Conservation (phyloP, 2,329 filamentous ascomycete genomes). For the Dactylonectria macrodidyma region DNA sequence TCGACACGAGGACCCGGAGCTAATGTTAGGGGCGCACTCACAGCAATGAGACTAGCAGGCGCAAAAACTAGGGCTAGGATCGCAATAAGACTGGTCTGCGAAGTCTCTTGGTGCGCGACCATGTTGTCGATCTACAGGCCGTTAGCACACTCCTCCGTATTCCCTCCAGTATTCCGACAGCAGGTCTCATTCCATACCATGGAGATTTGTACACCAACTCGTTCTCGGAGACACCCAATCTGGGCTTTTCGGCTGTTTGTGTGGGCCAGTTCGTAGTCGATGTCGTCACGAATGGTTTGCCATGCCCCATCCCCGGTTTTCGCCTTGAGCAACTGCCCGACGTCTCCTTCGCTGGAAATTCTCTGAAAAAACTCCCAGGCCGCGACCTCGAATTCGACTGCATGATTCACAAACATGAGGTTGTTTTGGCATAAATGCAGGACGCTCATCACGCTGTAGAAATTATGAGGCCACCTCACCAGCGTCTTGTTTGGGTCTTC, state of each 20-base stretch:
- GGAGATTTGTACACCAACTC: background rate
- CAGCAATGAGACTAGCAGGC: conserved; percentile 4
- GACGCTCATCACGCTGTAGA: background rate
- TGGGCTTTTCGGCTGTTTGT: background rate
- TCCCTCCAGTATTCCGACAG: background rate
- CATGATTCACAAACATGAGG: conserved; percentile 5
- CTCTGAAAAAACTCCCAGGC: background rate
- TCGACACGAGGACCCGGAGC: background rate
- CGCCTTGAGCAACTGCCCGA: background rate
- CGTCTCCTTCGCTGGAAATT: background rate
- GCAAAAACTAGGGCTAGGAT: conserved; percentile 8
- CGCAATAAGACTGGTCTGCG: conserved; percentile 10
- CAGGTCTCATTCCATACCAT: background rate
- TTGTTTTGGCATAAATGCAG: conserved; percentile 1
- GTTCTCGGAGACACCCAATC: background rate
- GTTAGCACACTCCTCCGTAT: background rate
- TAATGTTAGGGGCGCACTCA: background rate
- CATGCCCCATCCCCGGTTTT: background rate
- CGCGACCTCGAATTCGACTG: background rate
- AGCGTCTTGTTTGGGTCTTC: background rate
- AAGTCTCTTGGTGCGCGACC: conserved; percentile 9
- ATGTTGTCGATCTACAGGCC: background rate
- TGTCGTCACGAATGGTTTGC: background rate
- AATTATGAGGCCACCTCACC: background rate
- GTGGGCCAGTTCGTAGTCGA: background rate